A percentile compares a stretch with the other conserved stretches of the same genome.
phyloP scores from a whole-genome alignment of 2,329 filamentous ascomycete genomes.

The Sarocladium strictum region DNA sequence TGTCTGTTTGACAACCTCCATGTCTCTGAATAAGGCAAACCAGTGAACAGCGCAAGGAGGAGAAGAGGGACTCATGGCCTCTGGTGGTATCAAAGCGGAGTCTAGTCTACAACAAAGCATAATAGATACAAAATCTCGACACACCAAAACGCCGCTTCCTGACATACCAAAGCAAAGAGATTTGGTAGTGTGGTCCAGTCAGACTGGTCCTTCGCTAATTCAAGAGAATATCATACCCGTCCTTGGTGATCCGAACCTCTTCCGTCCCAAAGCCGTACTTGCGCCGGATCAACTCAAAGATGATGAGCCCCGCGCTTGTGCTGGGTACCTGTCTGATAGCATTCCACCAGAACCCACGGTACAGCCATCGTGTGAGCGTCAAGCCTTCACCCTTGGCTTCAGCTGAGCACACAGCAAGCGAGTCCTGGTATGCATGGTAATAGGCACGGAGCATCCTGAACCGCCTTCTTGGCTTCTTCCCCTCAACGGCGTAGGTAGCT shows the following conservation, averaged over 20 bases:
- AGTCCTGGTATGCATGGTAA: conserved; percentile 65
- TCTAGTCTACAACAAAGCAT: conserved; percentile 2
- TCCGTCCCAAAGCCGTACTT: conserved; percentile 63
- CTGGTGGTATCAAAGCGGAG: conserved; percentile 4
- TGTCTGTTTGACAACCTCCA: too few relatives aligned
- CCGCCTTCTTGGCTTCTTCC: conserved; percentile 19
- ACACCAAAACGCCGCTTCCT: not conserved
- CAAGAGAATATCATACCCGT: conserved; percentile 67
- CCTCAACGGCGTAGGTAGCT: conserved; percentile 20
- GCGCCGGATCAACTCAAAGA: conserved; percentile 69
- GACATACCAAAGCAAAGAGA: not conserved
- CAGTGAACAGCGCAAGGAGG: not conserved
- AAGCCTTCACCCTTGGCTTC: conserved; percentile 52
- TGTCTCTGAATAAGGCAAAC: too few relatives aligned
- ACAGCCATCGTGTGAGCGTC: conserved; percentile 58
- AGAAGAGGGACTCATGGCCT: not conserved
- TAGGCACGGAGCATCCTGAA: conserved; percentile 58
- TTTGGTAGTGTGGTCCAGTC: too few relatives aligned
- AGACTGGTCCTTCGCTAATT: conserved; percentile 21
- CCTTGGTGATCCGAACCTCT: conserved; percentile 58
- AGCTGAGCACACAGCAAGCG: conserved; percentile 52
- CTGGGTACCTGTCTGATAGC: conserved; percentile 70
- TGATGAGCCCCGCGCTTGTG: conserved; percentile 70
- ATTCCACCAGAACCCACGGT: conserved; percentile 65
- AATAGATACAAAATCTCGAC: conserved; percentile 1